Evolutionary conservation across 257 asterid genomes (phyloP).

Genomic region (Nicotiana sylvestris): DNA sequence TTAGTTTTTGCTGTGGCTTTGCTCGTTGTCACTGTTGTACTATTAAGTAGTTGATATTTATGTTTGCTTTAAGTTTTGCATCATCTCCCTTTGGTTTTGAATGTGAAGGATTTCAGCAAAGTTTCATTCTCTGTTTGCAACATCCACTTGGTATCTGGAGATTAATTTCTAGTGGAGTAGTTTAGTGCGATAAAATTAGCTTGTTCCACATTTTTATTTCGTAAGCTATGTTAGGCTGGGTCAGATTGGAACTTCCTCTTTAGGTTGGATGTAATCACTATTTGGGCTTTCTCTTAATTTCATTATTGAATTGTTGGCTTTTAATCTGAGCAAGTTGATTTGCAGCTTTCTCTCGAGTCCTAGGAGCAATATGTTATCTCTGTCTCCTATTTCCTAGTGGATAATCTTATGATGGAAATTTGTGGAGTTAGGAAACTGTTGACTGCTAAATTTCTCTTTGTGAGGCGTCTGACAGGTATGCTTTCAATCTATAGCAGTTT

Average conservation of each 20-base stretch:
- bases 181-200: not conserved
- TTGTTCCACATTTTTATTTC: not conserved
- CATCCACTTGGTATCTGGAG: not conserved
- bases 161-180: not conserved
- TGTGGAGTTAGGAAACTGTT: no score
- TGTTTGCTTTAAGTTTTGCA: not conserved
- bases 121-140: not conserved
- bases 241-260: not conserved
- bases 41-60: not conserved
- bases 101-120: not conserved
- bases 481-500: not conserved
- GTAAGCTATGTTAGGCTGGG: not conserved
- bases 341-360: not conserved
- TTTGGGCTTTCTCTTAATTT: not conserved
- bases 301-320: not conserved
- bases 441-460: no score
- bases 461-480: not conserved
- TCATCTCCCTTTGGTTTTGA: not conserved
- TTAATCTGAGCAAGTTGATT: not conserved
- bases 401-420: no score
- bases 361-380: not conserved
- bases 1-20: not conserved
- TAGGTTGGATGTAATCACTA: not conserved
- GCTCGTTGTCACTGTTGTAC: slow-evolving; percentile 1
- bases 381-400: not conserved